Conservation (phyloP, 805 yeast genomes). For the Wickerhamiella kurtzmanii region DNA sequence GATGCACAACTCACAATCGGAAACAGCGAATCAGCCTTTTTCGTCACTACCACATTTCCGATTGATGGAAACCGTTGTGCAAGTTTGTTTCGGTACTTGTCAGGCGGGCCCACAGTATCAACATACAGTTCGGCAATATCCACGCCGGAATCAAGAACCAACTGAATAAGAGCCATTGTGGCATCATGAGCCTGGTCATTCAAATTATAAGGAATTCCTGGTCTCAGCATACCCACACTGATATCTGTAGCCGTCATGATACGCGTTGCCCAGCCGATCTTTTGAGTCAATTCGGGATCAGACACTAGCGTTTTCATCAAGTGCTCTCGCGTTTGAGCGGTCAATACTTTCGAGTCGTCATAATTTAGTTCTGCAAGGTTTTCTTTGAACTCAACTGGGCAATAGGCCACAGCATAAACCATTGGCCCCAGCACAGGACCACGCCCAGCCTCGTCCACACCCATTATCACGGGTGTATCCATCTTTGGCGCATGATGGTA, state of each 20-base stretch:
- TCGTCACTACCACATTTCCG: slow-evolving; percentile 60
- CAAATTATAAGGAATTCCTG: slow-evolving; percentile 52
- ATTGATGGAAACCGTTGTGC: slow-evolving; percentile 53
- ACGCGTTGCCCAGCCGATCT: slow-evolving; percentile 81
- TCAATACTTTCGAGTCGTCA: slow-evolving; percentile 84
- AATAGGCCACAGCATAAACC: slow-evolving; percentile 88
- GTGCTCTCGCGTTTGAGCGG: slow-evolving; percentile 52
- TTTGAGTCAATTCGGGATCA: slow-evolving; percentile 32
- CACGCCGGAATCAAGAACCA: slow-evolving; percentile 48
- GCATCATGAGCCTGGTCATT: slow-evolving; percentile 96
- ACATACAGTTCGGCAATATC: slow-evolving; percentile 62
- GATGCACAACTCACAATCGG: slow-evolving; percentile 93
- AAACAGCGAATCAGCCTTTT: slow-evolving; percentile 85
- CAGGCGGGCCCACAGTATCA: slow-evolving; percentile 97
- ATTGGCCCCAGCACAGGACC: slow-evolving; percentile 97
- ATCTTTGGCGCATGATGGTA: slow-evolving; percentile 14
- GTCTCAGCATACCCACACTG: slow-evolving; percentile 72
- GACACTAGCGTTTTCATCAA: slow-evolving; percentile 48
- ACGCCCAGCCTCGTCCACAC: slow-evolving; percentile 97
- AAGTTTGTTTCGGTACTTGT: slow-evolving; percentile 63
- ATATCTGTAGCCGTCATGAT: slow-evolving; percentile 80
- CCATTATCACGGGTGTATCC: slow-evolving; percentile 36
- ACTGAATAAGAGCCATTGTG: slow-evolving; percentile 65
- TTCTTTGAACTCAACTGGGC: slow-evolving; percentile 39
- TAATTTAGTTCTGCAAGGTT: slow-evolving; percentile 55